Percentiles rank a stretch among this genome's conserved stretches.
phyloP scores from a whole-genome alignment of 2,329 filamentous ascomycete genomes.

The Aureobasidium sp. region DNA sequence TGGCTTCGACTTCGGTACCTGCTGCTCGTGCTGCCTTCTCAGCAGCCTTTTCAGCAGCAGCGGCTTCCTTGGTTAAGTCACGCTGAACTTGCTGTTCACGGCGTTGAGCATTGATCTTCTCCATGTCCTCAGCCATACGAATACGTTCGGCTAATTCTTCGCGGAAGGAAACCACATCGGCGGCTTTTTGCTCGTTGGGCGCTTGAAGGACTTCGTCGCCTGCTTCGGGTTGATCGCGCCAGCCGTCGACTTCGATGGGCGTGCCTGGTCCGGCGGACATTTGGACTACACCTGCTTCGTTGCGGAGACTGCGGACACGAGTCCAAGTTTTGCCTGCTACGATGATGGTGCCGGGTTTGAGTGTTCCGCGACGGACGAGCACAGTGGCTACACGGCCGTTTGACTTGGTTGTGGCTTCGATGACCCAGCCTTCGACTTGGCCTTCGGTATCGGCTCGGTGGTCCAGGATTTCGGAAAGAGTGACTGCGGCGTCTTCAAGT shows the following conservation, averaged over 20 bases:
- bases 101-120: constrained; percentile 65
- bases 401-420: constrained; percentile 83
- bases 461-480: constrained; percentile 82
- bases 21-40: constrained; percentile 23
- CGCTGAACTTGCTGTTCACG: constrained; percentile 50
- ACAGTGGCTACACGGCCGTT: constrained; percentile 81
- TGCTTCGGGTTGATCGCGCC: constrained; percentile 77
- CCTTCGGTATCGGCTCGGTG: constrained; percentile 72
- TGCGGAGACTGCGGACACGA: constrained; percentile 71
- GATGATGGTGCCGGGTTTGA: constrained; percentile 70
- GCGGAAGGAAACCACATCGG: constrained; percentile 68
- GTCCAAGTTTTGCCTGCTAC: constrained; percentile 87
- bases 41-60: constrained; percentile 26
- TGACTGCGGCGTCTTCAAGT: constrained; percentile 81
- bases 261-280: constrained; percentile 73
- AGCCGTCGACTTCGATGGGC: constrained; percentile 90
- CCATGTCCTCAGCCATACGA: constrained; percentile 58
- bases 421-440: constrained; percentile 81
- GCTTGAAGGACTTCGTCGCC: constrained; percentile 86
- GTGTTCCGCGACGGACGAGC: constrained; percentile 77
- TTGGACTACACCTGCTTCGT: constrained; percentile 71
- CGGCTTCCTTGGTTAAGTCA: constrained; percentile 47
- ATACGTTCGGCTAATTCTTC: constrained; percentile 61
- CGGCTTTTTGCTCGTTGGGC: constrained; percentile 66
- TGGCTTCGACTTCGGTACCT: constrained; percentile 16